Evolutionary conservation across 1,284 basidiomycete species (phyloP), one percentile per base, ranked within the genome.

Genomic region (Mycena sp.): DNA sequence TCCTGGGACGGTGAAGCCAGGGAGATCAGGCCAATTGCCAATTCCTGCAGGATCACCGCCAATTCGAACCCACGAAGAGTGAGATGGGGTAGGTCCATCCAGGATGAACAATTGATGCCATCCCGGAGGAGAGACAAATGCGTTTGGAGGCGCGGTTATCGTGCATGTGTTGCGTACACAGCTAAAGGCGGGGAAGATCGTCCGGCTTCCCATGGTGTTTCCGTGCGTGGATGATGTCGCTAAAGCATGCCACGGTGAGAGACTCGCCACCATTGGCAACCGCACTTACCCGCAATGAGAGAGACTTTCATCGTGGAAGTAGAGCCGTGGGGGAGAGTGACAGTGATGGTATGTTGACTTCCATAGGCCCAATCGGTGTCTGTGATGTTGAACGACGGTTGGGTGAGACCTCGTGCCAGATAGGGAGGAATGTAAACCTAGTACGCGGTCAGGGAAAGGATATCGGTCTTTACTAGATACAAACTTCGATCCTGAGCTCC

Each of bases 141-240:
- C 75, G 65, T 88, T 86, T 0, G 90, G 90, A 10, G 91, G 91
- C 0, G 88, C 89, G 7, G 81, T 85, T 70, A 93, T 85, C 0
- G 83, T 87, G 67, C 91, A 90, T 9, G 80, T 82, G 51, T 80
- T 87, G 6, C 88, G 87, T 4, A 73, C 55, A 75, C 90, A 92
- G 0, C 79, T 78, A 73, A 90, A 88, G 7, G 75, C 81, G 2
- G 89, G 90, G 81, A 91, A 91, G 67, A 92, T 77, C 0, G 86
- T 88, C 44, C 90, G 81, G 5, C 83, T 80, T 6, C 88, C 89
- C 88, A 91, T 91, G 4, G 85, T 79, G 68, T 90, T 91, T 25
- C 90, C 90, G 69, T 92, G 90, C 1, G 90, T 91, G 67, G 86
- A 90, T n/a, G 90, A 90, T 0, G 85, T 82, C 2, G 89, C 90